Evolutionary conservation across 2,329 filamentous ascomycete species (phyloP).

Genomic region (Trichophyton equinum): DNA sequence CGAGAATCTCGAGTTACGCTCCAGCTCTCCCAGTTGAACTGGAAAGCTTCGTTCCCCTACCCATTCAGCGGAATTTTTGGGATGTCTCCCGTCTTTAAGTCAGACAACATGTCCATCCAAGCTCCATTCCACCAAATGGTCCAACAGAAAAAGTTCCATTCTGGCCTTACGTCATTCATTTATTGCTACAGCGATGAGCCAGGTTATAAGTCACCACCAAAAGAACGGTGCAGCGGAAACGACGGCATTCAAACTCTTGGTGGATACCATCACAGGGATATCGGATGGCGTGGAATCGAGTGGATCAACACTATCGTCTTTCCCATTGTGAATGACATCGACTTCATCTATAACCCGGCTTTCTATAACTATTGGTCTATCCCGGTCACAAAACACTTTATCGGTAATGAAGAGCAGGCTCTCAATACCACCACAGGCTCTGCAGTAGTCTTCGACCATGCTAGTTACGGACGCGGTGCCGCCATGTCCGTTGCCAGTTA

Average conservation of each 20-base stretch:
- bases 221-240: constrained; percentile 11
- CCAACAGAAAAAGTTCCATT: constrained; percentile 7
- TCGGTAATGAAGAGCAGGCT: constrained; percentile 14
- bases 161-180: constrained; percentile 11
- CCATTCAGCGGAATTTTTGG: constrained; percentile 12
- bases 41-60: constrained; percentile 5
- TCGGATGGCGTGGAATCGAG: constrained; percentile 10
- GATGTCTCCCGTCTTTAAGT: constrained; percentile 13
- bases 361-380: constrained; percentile 15
- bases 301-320: constrained; percentile 15
- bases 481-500: constrained; percentile 14
- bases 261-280: constrained; percentile 12
- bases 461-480: constrained; percentile 15
- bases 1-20: constrained; percentile 7
- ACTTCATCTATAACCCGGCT: constrained; percentile 15
- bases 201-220: constrained; percentile 7
- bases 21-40: constrained; percentile 11
- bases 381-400: constrained; percentile 12
- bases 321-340: constrained; percentile 13
- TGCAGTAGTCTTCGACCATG: constrained; percentile 15
- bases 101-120: constrained; percentile 10
- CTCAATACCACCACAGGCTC: constrained; percentile 14
- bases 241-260: constrained; percentile 15
- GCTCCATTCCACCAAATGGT: constrained; percentile 14
- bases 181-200: constrained; percentile 15